phyloP scores from a whole-genome alignment of 495 filamentous ascomycete genomes.

The Platismatia glauca region DNA sequence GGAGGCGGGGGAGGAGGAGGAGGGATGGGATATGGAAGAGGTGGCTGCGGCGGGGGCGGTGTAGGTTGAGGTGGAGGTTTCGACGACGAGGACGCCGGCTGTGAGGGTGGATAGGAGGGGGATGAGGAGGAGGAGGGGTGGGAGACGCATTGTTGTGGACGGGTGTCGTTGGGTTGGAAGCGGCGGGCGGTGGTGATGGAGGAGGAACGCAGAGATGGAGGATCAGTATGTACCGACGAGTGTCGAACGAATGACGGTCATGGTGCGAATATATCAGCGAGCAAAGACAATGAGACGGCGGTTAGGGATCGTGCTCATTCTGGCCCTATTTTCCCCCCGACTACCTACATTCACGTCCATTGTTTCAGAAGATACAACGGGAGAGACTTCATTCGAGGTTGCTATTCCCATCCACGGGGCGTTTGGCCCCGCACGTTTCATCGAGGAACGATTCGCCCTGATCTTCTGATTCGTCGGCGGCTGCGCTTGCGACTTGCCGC shows the following conservation, averaged over 20 bases:
- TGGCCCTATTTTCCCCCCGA: background rate
- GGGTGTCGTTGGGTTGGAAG: background rate
- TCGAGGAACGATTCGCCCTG: conserved; percentile 8
- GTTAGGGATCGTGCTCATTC: background rate
- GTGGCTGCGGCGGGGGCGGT: background rate
- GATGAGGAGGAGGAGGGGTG: background rate
- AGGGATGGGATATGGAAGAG: background rate
- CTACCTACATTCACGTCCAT: background rate
- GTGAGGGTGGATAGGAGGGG: conserved; percentile 2
- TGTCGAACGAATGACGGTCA: background rate
- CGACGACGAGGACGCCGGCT: conserved; percentile 3
- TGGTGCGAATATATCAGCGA: background rate
- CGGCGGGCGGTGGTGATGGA: background rate
- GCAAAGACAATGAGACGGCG: background rate
- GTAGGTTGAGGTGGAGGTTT: conserved; percentile 9
- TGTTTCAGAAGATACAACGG: background rate
- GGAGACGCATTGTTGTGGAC: background rate
- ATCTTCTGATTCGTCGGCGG: background rate
- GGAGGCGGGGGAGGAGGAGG: background rate
- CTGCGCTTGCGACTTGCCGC: background rate
- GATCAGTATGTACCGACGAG: background rate
- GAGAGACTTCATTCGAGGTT: background rate
- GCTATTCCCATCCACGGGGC: background rate
- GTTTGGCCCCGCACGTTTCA: conserved; percentile 7
- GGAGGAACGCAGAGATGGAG: background rate